Evolutionary conservation across 345 rosid genomes (phyloP), one percentile per base, ranked within the genome.

Genomic region (Gossypium mustelinum): DNA sequence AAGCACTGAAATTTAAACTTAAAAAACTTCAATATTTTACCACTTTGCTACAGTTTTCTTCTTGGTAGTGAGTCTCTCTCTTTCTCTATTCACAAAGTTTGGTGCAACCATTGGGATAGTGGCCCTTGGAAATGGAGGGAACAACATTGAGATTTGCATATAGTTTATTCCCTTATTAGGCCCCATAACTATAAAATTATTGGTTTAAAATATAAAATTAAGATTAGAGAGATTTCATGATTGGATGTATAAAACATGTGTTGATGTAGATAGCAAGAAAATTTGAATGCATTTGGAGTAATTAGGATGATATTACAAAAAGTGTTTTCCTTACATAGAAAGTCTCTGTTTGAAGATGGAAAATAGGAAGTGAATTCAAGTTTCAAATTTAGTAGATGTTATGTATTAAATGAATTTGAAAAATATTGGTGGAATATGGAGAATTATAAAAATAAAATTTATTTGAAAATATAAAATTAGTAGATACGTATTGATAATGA

Each of bases 81-180:
- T 47, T 12, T 47, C 51, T 58, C 79, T 68, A 9, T 75, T 41
- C 51, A 72, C 75, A 75, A 52, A 79, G 87, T 81, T 81, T 79
- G 88, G 85, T 85, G 82, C 63, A 83, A 79, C 63, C 55, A 67
- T 82, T 67, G 81, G 82, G 81, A 78, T 78, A 82, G 79, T 80
- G 79, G 72, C 73, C 27, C 45, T 52, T 48, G 73, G 81, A 77
- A 66, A 34, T 65, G 67, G 74, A 76, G 80, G 81, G 70, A 83
- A 89, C 88, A 82, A 73, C 88, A 76, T 87, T 70, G 89, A 81
- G 82, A 77, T 77, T 59, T 74, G 87, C 9, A 81, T 68, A 79
- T 78, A 45, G 56, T 79, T 61, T 68, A 44, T 76, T 51, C 65
- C 20, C 18, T 61, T 52, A 24, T 16, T 52, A 17, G 57, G 18